These are phyloP conservation scores for Zygosaccharomyces rouxii DNA, from an alignment of 805 yeast genomes.

Conservation along the genomic window DNA sequence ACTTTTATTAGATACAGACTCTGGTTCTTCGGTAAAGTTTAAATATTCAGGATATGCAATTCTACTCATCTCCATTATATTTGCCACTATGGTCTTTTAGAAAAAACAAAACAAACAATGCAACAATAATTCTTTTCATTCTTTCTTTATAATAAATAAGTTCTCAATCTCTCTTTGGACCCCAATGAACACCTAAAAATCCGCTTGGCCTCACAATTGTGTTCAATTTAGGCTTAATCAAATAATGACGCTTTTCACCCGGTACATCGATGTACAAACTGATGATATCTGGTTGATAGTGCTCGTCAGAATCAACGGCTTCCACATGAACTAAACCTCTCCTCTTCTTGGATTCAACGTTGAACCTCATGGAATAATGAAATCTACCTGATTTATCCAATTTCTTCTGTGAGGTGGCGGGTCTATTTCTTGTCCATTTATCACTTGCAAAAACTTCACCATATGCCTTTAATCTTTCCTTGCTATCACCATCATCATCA, in stretches of 20 bases:
- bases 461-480: slow-evolving; percentile 70
- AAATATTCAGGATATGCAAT: slow-evolving; percentile 12
- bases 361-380: slow-evolving; percentile 78
- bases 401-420: slow-evolving; percentile 58
- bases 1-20: slow-evolving; percentile 4
- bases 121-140: neutral
- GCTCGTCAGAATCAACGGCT: slow-evolving; percentile 60
- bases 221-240: slow-evolving; percentile 59
- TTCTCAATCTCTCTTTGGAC: slow-evolving; percentile 55
- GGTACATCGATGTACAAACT: slow-evolving; percentile 74
- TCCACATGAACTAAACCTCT: slow-evolving; percentile 75
- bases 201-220: slow-evolving; percentile 47
- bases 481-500: slow-evolving; percentile 37
- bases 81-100: slow-evolving; percentile 13
- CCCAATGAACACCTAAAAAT: slow-evolving; percentile 83
- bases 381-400: slow-evolving; percentile 74
- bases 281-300: slow-evolving; percentile 62
- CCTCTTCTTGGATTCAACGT: slow-evolving; percentile 65
- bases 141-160: neutral
- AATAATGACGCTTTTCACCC: slow-evolving; percentile 60
- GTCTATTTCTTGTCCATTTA: slow-evolving; percentile 85
- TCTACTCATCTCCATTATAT: slow-evolving; percentile 26
- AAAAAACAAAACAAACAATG: slow-evolving; percentile 7
- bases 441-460: slow-evolving; percentile 66
- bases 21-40: slow-evolving; percentile 7